These are phyloP conservation scores for Xylariales sp. DNA, from an alignment of 2,329 filamentous ascomycete species.

Conservation along the genomic window DNA sequence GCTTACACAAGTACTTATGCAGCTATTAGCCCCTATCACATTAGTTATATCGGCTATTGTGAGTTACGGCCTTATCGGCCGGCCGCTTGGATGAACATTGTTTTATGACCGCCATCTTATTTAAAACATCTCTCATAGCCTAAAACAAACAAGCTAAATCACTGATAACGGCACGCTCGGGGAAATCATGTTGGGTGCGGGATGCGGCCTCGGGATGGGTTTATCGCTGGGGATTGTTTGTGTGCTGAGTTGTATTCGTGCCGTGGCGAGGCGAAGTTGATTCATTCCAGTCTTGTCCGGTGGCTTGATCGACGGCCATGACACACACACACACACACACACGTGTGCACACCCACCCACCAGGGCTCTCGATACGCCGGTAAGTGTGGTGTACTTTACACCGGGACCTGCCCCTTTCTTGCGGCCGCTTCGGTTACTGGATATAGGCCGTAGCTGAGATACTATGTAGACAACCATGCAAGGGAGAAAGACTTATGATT, in stretches of 20 bases:
- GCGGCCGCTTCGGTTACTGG: background rate
- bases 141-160: conserved; percentile 1
- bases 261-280: background rate
- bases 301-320: conserved; percentile 9
- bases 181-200: background rate
- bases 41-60: conserved; percentile 2
- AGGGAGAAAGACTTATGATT: conserved; percentile 9
- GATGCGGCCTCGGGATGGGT: background rate
- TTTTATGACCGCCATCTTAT: background rate
- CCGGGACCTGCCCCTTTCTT: background rate
- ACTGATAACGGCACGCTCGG: background rate
- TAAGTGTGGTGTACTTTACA: background rate
- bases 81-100: background rate
- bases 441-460: conserved; percentile 1
- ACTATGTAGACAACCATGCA: background rate
- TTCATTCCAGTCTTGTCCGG: conserved; percentile 1
- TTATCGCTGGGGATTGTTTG: background rate
- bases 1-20: background rate
- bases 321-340: background rate
- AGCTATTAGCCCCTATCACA: background rate
- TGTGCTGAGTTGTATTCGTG: background rate
- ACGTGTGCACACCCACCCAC: background rate
- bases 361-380: background rate
- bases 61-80: no score
- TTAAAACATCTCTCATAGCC: conserved; percentile 7